phyloP scores from a whole-genome alignment of 345 rosid species.

The Clausena lansium region DNA sequence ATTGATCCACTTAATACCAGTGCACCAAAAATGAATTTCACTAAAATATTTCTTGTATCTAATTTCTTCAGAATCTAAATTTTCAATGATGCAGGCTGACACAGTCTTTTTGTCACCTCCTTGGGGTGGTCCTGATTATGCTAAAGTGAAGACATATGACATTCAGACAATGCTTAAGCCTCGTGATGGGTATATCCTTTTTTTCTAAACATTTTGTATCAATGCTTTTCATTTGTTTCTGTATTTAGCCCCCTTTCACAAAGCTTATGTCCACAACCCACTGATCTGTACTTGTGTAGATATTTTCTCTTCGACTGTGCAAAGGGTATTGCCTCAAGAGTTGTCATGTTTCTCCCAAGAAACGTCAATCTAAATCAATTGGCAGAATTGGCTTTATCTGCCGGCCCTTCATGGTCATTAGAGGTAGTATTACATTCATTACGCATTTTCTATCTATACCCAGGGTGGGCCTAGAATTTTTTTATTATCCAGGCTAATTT shows the following conservation, averaged over 20 bases:
- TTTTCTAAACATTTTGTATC: background rate
- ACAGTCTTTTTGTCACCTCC: constrained; percentile 91
- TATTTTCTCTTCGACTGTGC: constrained; percentile 59
- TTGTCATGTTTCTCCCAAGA: constrained; percentile 90
- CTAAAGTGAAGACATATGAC: constrained; percentile 59
- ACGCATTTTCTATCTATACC: background rate
- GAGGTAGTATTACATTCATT: constrained; percentile 42
- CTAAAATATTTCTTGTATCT: background rate
- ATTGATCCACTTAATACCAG: background rate
- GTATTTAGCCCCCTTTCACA: background rate
- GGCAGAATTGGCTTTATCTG: constrained; percentile 72
- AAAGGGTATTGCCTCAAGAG: constrained; percentile 52
- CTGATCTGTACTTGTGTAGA: constrained; percentile 42
- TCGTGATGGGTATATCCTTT: constrained; percentile 64
- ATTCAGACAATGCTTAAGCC: constrained; percentile 86
- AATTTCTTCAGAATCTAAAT: constrained; percentile 5
- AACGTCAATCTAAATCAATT: constrained; percentile 74
- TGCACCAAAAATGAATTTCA: background rate
- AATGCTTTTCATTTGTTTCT: background rate
- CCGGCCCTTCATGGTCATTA: constrained; percentile 61
- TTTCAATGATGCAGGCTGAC: constrained; percentile 53
- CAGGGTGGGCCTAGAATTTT: too few species aligned
- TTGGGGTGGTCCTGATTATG: constrained; percentile 95
- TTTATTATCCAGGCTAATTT: too few species aligned
- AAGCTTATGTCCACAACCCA: constrained; percentile 10